phyloP scores from a whole-genome alignment of 148 eudicot genomes.

The Chenopodium berlandieri region DNA sequence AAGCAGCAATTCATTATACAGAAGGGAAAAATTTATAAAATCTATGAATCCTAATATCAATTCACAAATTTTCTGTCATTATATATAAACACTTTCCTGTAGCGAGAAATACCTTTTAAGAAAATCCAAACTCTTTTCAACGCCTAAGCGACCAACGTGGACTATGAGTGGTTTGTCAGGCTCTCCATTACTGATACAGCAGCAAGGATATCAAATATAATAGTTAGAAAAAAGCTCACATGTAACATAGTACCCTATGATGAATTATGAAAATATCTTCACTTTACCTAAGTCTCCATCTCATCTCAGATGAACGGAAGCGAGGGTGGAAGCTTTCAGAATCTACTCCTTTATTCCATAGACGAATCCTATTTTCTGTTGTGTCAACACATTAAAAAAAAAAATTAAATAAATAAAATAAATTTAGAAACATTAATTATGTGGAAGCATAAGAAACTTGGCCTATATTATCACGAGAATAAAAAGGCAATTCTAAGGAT shows the following conservation, averaged over 20 bases:
- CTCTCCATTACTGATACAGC: constrained; percentile 61
- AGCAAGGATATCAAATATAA: background rate
- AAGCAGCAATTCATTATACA: background rate
- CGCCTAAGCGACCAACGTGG: constrained; percentile 53
- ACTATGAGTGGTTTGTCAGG: constrained; percentile 45
- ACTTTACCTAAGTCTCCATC: constrained; percentile 69
- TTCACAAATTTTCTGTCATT: background rate
- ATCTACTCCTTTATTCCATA: constrained; percentile 99
- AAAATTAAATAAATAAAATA: too few relatives aligned
- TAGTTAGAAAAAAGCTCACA: background rate
- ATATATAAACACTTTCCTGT: background rate
- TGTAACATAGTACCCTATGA: background rate
- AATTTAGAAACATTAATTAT: too few relatives aligned
- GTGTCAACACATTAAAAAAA: constrained; percentile 17
- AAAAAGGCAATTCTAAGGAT: too few relatives aligned
- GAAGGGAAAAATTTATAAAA: background rate
- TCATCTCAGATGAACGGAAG: constrained; percentile 75
- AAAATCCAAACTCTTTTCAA: constrained; percentile 53
- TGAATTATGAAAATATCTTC: background rate
- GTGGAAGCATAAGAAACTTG: background rate
- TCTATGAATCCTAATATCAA: background rate
- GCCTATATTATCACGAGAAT: background rate
- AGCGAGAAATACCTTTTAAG: constrained; percentile 38
- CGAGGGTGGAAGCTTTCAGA: constrained; percentile 93
- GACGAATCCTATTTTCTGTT: constrained; percentile 52